These are phyloP conservation scores for Venturia carpophila DNA, from an alignment of 2,329 filamentous ascomycete species.

Conservation along the genomic window DNA sequence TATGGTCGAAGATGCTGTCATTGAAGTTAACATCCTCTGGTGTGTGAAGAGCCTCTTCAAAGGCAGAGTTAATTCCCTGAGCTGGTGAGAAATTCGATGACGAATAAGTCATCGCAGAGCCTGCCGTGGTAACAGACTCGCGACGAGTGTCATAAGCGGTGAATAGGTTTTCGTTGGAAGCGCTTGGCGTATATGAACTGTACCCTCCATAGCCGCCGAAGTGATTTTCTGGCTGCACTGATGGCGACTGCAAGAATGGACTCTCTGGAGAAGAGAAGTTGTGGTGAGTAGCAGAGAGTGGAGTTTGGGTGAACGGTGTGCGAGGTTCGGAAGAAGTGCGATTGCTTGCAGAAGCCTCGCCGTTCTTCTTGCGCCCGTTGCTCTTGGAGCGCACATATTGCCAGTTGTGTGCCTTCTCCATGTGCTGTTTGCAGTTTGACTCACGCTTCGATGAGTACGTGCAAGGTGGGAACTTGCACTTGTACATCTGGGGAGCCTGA, in stretches of 20 bases:
- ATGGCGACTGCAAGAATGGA: conserved; percentile 36
- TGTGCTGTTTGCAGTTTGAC: conserved; percentile 96
- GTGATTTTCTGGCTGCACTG: conserved; percentile 25
- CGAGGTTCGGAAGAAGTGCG: conserved; percentile 22
- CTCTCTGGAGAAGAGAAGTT: conserved; percentile 29
- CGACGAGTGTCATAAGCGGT: conserved; percentile 24
- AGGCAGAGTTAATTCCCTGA: conserved; percentile 28
- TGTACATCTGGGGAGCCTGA: conserved; percentile 66
- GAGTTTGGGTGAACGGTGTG: conserved; percentile 30
- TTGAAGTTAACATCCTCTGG: conserved; percentile 45
- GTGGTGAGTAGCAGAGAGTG: conserved; percentile 26
- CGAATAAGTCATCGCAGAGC: conserved; percentile 31
- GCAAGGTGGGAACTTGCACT: conserved; percentile 76
- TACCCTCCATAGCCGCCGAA: conserved; percentile 22
- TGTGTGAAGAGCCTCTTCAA: conserved; percentile 36
- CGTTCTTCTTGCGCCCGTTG: conserved; percentile 59
- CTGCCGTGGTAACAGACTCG: conserved; percentile 30
- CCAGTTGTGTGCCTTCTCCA: conserved; percentile 95
- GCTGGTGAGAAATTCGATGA: conserved; percentile 35
- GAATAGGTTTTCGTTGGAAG: conserved; percentile 25
- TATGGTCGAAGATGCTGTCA: conserved; percentile 54
- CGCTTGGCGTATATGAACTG: conserved; percentile 22
- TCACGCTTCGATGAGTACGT: conserved; percentile 92
- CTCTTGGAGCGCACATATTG: conserved; percentile 87
- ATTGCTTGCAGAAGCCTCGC: conserved; percentile 24